Percentiles rank a stretch among this genome's conserved stretches.
Conservation (phyloP, 768 basidiomycete genomes). For the Suillus sp. region DNA sequence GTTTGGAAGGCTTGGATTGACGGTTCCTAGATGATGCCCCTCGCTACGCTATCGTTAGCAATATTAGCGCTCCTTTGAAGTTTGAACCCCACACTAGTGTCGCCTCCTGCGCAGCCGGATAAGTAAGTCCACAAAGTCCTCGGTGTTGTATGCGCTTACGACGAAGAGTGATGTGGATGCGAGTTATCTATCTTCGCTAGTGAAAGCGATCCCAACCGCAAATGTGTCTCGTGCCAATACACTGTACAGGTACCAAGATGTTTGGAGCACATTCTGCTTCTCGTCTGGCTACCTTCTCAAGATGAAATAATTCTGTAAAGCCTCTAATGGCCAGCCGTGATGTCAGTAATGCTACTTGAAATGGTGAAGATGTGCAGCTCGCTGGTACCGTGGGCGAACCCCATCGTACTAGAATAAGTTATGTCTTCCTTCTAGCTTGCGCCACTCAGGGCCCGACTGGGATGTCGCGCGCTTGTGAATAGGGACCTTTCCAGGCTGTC, state of each 20-base stretch:
- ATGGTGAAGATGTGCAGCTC: not conserved
- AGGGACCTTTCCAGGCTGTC: not conserved
- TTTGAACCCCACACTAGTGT: conserved; percentile 1
- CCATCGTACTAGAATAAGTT: not conserved
- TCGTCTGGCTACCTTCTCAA: not conserved
- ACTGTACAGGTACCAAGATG: not conserved
- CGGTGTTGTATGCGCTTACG: conserved; percentile 2
- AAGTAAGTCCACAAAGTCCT: conserved; percentile 8
- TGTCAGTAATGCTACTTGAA: not conserved
- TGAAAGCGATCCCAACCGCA: not conserved
- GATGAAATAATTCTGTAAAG: not conserved
- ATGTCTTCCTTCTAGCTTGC: conserved; percentile 4
- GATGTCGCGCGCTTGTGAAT: not conserved
- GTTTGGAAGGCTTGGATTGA: conserved; percentile 2
- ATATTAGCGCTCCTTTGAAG: not conserved
- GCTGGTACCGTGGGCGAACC: not conserved
- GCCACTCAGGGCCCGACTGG: conserved; percentile 3
- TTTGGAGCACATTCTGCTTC: not conserved
- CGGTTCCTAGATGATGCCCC: not conserved
- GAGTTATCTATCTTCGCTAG: not conserved
- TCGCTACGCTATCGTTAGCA: conserved; percentile 2
- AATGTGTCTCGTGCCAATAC: not conserved
- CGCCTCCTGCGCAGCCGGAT: not conserved
- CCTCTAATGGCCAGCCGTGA: not conserved
- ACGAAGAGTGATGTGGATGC: not conserved